phyloP scores from a whole-genome alignment of 176 grass and related monocot species.

The Eremochloa ophiuroides region DNA sequence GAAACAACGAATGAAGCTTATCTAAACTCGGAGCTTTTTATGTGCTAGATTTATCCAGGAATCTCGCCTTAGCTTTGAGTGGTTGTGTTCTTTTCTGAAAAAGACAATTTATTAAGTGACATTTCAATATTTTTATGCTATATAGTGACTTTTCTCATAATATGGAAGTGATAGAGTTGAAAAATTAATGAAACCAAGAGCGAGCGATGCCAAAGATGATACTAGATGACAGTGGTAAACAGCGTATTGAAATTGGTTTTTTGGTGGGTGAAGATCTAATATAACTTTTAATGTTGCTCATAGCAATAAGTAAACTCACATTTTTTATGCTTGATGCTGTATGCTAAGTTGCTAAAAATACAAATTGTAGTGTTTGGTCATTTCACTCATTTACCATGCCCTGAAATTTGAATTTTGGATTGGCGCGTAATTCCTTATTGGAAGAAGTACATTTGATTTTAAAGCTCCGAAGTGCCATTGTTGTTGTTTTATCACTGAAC shows the following conservation, averaged over 20 bases:
- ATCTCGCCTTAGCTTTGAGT: background rate
- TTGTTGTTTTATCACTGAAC: background rate
- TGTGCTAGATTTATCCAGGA: slow-evolving; percentile 1
- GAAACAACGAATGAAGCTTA: slow-evolving; percentile 1
- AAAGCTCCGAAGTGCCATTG: background rate
- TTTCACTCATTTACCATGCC: background rate
- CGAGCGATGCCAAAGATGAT: background rate
- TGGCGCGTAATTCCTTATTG: background rate
- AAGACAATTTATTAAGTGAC: background rate
- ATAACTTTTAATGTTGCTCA: background rate
- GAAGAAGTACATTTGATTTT: background rate
- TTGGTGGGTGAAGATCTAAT: background rate
- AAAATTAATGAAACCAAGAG: slow-evolving; percentile 11
- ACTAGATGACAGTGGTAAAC: background rate
- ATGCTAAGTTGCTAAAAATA: background rate
- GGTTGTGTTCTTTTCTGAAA: slow-evolving; percentile 4
- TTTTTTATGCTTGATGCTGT: background rate
- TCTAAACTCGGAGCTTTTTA: background rate
- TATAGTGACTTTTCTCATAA: background rate
- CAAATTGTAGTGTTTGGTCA: background rate
- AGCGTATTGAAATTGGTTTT: slow-evolving; percentile 5
- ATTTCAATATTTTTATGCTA: slow-evolving; percentile 10
- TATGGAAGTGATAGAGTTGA: background rate
- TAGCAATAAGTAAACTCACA: background rate
- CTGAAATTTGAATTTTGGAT: slow-evolving; percentile 7